Percentiles rank a stretch among this genome's conserved stretches.
Evolutionary conservation across 768 basidiomycete species (phyloP).

Genomic region (Panaeolus papilionaceus): DNA sequence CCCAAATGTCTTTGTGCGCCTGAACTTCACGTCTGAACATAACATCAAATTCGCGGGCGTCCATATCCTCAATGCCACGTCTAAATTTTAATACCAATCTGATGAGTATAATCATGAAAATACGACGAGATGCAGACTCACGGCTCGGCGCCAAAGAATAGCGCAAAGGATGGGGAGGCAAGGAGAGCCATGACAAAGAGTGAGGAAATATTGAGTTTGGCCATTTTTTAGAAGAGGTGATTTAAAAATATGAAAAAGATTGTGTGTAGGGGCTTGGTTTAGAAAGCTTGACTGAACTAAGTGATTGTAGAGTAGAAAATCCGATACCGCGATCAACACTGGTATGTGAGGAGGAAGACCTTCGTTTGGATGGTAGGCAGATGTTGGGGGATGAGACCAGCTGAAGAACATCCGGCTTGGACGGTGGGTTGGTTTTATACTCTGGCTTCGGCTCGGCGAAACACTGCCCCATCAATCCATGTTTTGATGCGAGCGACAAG

Average conservation of each 20-base stretch:
- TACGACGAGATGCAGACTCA: too few species aligned
- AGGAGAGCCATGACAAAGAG: slow-evolving; percentile 8
- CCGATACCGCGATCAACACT: slow-evolving; percentile 13
- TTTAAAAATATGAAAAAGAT: neutral
- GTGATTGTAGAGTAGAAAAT: slow-evolving; percentile 6
- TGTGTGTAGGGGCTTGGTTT: neutral
- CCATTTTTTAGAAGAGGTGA: neutral
- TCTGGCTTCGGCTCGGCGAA: neutral
- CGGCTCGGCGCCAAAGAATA: slow-evolving; percentile 2
- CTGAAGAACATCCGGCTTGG: slow-evolving; percentile 8
- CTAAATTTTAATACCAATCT: neutral
- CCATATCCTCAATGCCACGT: slow-evolving; percentile 11
- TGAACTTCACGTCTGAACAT: slow-evolving; percentile 11
- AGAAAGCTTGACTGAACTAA: neutral
- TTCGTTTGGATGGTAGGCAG: slow-evolving; percentile 3
- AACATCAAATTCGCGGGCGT: slow-evolving; percentile 8
- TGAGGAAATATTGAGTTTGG: neutral
- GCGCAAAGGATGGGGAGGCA: neutral
- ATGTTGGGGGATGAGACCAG: slow-evolving; percentile 12
- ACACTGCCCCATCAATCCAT: slow-evolving; percentile 1
- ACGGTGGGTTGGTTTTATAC: slow-evolving; percentile 11
- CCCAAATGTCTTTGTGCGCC: neutral
- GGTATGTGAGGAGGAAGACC: neutral
- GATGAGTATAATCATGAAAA: neutral
- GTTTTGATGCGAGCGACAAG: neutral